Conservation (phyloP, 352 stramenopile genomes). For the Phytophthora rubi region DNA sequence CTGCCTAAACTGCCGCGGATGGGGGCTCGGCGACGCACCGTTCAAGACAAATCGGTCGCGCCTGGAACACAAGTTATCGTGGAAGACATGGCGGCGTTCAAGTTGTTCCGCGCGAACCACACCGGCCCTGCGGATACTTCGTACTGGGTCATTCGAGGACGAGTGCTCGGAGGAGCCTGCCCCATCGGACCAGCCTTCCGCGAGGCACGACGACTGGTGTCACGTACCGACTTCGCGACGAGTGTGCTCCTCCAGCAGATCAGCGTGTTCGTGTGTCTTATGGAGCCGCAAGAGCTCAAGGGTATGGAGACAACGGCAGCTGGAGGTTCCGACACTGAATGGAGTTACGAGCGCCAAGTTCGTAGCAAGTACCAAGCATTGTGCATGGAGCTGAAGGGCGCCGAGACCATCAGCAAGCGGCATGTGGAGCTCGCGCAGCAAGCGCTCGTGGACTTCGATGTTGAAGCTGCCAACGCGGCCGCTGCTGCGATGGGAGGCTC, state of each 20-base stretch:
- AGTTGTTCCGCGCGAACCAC: conserved; percentile 73
- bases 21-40: conserved; percentile 28
- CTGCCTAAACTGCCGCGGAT: conserved; percentile 61
- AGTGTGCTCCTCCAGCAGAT: conserved; percentile 72
- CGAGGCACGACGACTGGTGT: conserved; percentile 50
- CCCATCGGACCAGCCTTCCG: conserved; percentile 55
- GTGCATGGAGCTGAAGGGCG: conserved; percentile 42
- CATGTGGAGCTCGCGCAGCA: conserved; percentile 54
- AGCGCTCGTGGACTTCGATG: conserved; percentile 30
- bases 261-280: conserved; percentile 72
- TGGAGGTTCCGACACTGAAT: conserved; percentile 24
- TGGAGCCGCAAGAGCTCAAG: conserved; percentile 48
- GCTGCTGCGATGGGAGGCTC: conserved; percentile 19
- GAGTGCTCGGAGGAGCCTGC: conserved; percentile 64
- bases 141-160: conserved; percentile 72
- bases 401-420: conserved; percentile 47
- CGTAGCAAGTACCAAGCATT: conserved; percentile 54
- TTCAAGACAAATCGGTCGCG: conserved; percentile 26
- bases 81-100: conserved; percentile 64
- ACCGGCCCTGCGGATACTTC: conserved; percentile 67
- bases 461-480: conserved; percentile 12
- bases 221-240: conserved; percentile 58
- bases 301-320: conserved; percentile 17
- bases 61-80: conserved; percentile 53
- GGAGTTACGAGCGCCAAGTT: conserved; percentile 61